A percentile compares a stretch with the other conserved stretches of the same genome.
phyloP scores from a whole-genome alignment of 2,329 filamentous ascomycete genomes.

The Xylaria sp. region DNA sequence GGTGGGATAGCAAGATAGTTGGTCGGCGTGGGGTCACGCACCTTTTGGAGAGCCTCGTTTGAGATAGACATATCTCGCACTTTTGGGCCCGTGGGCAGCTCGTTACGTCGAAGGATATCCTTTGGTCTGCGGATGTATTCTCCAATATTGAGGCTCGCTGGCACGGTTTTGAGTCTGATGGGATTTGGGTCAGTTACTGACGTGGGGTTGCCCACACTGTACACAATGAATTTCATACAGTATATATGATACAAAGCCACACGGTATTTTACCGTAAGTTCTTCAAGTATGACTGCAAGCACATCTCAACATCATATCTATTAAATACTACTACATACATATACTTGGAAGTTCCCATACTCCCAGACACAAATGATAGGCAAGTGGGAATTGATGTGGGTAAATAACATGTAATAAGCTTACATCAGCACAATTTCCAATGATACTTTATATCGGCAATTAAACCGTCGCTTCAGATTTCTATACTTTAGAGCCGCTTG shows the following conservation, averaged over 20 bases:
- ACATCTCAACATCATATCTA: too few relatives aligned
- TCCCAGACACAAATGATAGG: too few relatives aligned
- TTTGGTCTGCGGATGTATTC: background rate
- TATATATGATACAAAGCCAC: background rate
- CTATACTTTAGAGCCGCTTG: background rate
- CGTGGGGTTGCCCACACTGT: slow-evolving; percentile 12
- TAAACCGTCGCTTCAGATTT: background rate
- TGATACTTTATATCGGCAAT: background rate
- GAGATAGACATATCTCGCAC: slow-evolving; percentile 82
- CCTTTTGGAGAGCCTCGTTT: slow-evolving; percentile 94
- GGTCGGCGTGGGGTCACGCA: slow-evolving; percentile 52
- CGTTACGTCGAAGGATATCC: background rate
- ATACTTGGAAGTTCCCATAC: too few relatives aligned
- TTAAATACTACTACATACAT: too few relatives aligned
- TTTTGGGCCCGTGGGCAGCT: background rate
- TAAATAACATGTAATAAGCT: background rate
- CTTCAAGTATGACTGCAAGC: too few relatives aligned
- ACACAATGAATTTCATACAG: slow-evolving; percentile 4
- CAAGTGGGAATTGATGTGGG: background rate
- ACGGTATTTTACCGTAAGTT: background rate
- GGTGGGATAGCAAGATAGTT: background rate
- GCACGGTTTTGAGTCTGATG: background rate
- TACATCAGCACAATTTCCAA: background rate
- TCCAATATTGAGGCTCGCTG: slow-evolving; percentile 8
- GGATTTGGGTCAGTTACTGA: background rate